Base-by-base conservation (phyloP, 2,329 filamentous ascomycete species). In the Plenodomus lindquistii region DNA sequence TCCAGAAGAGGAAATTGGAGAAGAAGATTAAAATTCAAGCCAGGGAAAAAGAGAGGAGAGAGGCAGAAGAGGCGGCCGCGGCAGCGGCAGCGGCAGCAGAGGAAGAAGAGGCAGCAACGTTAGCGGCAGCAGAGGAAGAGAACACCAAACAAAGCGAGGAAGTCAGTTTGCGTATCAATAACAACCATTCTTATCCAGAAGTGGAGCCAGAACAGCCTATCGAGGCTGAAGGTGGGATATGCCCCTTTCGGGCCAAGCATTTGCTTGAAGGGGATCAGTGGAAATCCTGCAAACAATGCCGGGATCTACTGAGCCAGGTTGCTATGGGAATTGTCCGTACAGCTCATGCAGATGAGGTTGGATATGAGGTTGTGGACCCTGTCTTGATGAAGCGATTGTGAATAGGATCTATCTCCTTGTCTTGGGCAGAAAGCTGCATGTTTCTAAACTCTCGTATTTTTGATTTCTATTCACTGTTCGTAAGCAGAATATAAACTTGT, bases 241-340 rank as follows among this genome's bases (percentile, higher is more conserved):
- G 50, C 46, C 43, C 46, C 20, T 4, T 15, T 40, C 44, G 51
- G 15, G 42, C 22, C 29, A 39, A 40, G 36, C 55, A 58, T 54
- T 38, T 58, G 29, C 47, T 51, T 24, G 49, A 52, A 20, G 36
- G 43, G 37, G 39, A 53, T 27, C 38, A 20, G 37, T 55, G 55
- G 55, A 55, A 44, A 39, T 46, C 29, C 21, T 58, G 55, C 18
- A 44, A 20, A 36, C 42, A 36, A 17, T 58, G 55, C 34, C 41
- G 41, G 42, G 35, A 24, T 27, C n/a, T 51, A 16, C 40, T 58
- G 35, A 38, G 46, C 27, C 27, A 47, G 16, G 34, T 55, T 49
- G 46, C 52, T 42, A 39, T 48, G 15, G 29, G 49, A 15, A 36
- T 58, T 47, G 43, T 37, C 29, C 21, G 37, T 29, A 35, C 21